Conservation (phyloP, 1,139 yeast species). For the Sugiyamaella neomexicana region DNA sequence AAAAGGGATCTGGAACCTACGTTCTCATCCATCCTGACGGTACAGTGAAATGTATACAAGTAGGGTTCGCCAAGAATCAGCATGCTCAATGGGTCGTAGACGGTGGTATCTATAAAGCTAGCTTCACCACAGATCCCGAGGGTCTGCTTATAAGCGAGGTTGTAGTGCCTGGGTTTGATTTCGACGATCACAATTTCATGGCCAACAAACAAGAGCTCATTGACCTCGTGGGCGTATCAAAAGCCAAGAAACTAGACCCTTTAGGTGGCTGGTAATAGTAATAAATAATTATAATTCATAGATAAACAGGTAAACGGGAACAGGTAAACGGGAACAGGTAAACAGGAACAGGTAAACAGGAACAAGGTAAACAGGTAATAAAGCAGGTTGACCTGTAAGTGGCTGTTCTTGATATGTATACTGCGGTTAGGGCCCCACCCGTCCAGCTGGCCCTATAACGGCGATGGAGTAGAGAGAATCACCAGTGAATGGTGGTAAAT, state of each 20-base stretch:
- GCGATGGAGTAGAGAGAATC: no score
- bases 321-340: no score
- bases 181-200: slow-evolving; percentile 50
- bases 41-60: slow-evolving; percentile 46
- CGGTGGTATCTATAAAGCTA: slow-evolving; percentile 54
- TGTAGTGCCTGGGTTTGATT: slow-evolving; percentile 57
- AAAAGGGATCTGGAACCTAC: slow-evolving; percentile 52
- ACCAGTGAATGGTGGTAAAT: background rate
- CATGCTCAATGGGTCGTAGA: slow-evolving; percentile 57
- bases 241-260: slow-evolving; percentile 37
- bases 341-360: no score
- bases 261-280: slow-evolving; percentile 1
- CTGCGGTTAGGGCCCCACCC: background rate
- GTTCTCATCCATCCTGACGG: slow-evolving; percentile 52
- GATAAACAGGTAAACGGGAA: no score
- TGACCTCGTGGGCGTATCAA: slow-evolving; percentile 42
- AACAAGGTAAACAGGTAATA: no score
- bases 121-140: slow-evolving; percentile 42
- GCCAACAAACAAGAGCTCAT: slow-evolving; percentile 30
- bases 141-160: slow-evolving; percentile 52
- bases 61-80: slow-evolving; percentile 52
- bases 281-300: background rate
- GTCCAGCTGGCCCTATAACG: background rate
- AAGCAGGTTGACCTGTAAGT: background rate
- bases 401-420: background rate